A percentile compares a stretch with the other conserved stretches of the same genome.
phyloP scores from a whole-genome alignment of 2,329 filamentous ascomycete genomes.

The Blastomyces percursus region DNA sequence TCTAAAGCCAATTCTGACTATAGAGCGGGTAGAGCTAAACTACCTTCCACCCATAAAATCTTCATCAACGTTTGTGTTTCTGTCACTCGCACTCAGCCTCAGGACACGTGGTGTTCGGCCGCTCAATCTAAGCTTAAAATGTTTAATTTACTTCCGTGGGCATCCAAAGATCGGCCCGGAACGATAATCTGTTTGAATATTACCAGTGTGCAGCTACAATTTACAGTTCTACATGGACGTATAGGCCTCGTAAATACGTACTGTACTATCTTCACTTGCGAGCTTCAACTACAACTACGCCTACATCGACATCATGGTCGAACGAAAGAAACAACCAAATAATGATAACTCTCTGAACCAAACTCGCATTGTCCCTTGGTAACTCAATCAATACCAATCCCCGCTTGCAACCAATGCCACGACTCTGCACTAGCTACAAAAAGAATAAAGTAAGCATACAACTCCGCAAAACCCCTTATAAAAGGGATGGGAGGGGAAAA shows the following conservation, averaged over 20 bases:
- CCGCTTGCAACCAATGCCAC: neutral
- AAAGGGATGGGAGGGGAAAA: neutral
- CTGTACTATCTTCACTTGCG: too few species aligned
- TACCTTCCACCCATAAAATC: too few species aligned
- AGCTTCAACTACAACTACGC: too few species aligned
- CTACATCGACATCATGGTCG: neutral
- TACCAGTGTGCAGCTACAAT: neutral
- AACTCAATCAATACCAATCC: neutral
- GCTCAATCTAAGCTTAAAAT: neutral
- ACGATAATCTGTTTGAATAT: too few species aligned
- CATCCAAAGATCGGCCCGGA: too few species aligned
- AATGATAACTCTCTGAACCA: neutral
- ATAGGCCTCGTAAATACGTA: neutral
- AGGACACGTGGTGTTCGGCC: neutral
- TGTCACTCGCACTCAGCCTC: neutral
- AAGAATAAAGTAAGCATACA: neutral
- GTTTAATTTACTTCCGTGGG: neutral
- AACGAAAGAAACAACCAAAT: neutral
- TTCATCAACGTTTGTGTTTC: too few species aligned
- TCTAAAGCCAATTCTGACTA: too few species aligned
- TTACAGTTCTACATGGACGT: neutral
- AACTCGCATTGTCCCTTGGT: slow-evolving; percentile 2
- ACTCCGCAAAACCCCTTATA: neutral
- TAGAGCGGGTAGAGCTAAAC: too few species aligned
- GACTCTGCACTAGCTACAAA: neutral